Conservation (phyloP, 2,329 filamentous ascomycete genomes). For the Nemania serpens region DNA sequence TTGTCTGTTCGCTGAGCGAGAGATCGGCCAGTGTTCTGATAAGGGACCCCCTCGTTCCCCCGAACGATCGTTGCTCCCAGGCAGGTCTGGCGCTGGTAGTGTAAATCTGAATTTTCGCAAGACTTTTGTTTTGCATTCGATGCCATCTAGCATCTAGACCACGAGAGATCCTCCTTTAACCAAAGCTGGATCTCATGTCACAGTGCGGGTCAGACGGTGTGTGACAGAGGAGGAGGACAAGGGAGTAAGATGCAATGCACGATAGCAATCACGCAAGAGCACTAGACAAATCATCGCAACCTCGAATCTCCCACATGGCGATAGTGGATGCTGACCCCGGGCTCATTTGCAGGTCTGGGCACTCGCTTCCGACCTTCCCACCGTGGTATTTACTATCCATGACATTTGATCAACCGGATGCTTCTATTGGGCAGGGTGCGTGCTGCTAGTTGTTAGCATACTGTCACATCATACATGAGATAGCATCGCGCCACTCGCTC, state of each 20-base stretch:
- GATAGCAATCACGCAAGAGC: conserved; percentile 19
- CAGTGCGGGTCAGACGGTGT: conserved; percentile 1
- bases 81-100: too few species aligned
- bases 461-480: conserved; percentile 6
- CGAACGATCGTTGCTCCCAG: neutral
- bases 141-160: too few species aligned
- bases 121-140: too few species aligned
- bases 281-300: conserved; percentile 5
- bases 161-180: neutral
- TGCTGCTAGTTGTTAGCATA: conserved; percentile 6
- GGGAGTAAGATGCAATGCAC: conserved; percentile 18
- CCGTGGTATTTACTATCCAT: neutral
- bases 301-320: conserved; percentile 4
- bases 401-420: neutral
- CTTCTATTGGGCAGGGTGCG: conserved; percentile 7
- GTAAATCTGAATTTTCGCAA: too few species aligned
- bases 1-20: neutral
- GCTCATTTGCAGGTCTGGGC: neutral
- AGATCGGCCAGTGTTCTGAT: neutral
- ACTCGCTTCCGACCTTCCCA: conserved; percentile 10
- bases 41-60: neutral
- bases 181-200: neutral
- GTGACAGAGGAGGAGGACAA: neutral
- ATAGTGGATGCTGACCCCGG: neutral
- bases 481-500: conserved; percentile 11